Evolutionary conservation across 768 basidiomycete species (phyloP).

Genomic region (Hypholoma fasciculare): DNA sequence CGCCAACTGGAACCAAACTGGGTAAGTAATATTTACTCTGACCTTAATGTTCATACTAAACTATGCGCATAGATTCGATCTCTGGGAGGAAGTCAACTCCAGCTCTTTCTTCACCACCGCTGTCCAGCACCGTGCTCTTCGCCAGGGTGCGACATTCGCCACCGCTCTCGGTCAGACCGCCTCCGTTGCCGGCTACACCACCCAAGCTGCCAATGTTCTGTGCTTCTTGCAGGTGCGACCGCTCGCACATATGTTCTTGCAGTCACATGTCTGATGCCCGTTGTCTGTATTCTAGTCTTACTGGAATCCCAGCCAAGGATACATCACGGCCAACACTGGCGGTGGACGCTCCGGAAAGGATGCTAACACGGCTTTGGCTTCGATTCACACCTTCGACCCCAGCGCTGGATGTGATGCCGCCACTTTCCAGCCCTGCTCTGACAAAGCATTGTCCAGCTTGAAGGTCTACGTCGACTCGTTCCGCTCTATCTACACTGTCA

Average conservation of each 20-base stretch:
- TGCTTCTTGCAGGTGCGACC: slow-evolving; percentile 50
- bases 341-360: slow-evolving; percentile 72
- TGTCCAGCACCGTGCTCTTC: slow-evolving; percentile 70
- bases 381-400: slow-evolving; percentile 71
- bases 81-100: slow-evolving; percentile 70
- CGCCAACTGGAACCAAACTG: slow-evolving; percentile 57
- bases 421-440: slow-evolving; percentile 83
- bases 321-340: slow-evolving; percentile 70
- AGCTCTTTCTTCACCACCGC: slow-evolving; percentile 80
- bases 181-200: slow-evolving; percentile 41
- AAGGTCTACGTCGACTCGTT: slow-evolving; percentile 67
- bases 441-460: slow-evolving; percentile 68
- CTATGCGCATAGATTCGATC: slow-evolving; percentile 50
- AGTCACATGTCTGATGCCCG: background rate
- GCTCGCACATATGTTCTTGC: background rate
- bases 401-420: slow-evolving; percentile 65
- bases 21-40: background rate
- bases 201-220: slow-evolving; percentile 60
- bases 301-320: slow-evolving; percentile 57
- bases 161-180: slow-evolving; percentile 49
- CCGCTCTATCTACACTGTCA: slow-evolving; percentile 63
- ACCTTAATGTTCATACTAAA: background rate
- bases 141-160: slow-evolving; percentile 63
- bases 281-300: slow-evolving; percentile 27
- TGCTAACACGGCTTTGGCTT: slow-evolving; percentile 66